Base-by-base conservation (phyloP, 495 filamentous ascomycete species). In the Aspergillus ellipticus region DNA sequence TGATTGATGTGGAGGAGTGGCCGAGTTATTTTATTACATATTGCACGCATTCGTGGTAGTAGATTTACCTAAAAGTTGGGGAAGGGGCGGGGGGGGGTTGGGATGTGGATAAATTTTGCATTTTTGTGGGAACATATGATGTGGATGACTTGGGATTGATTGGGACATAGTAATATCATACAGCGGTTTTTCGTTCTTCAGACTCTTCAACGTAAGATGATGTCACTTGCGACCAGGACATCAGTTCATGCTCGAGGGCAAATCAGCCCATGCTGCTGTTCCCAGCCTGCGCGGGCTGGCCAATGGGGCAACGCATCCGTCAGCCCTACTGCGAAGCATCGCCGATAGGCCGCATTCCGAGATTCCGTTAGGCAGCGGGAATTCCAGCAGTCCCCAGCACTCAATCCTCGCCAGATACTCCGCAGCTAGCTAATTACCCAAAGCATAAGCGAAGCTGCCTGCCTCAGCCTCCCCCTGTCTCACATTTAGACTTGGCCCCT, bases 1-100 rank as follows among this genome's bases (percentile, higher is more conserved):
- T 42, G 16, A 58, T 64, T 39, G 41, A 57, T 28, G 57, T 64
- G 43, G 62, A 64, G 10, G 58, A 48, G n/a, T 64, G 62, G 62
- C 62, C 62, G 39, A 64, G 62, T 49, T 64, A 64, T 42, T 64
- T 64, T 45, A 64, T 64, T 54, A 64, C 62, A 2, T 64, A 64
- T 39, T 64, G 62, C 52, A 64, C 62, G 21, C 62, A 64, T 56
- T 51, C 57, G 1, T 64, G 62, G 62, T 64, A 45, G 51, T n/a
- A n/a, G n/a, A n/a, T n/a, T n/a, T n/a, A 11, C 16, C 37, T 3
- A 19, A 20, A 33, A 15, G 3, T 24, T 47, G n/a, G 11, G 17
- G 33, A 15, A n/a, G n/a, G n/a, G 17, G 9, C 6, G 31, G 26
- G 19, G 33, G 19, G n/a, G 11, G 21, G 11, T 39, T 10, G 19